Conservation (phyloP, 2,329 filamentous ascomycete genomes). For the Fusarium beomiforme region DNA sequence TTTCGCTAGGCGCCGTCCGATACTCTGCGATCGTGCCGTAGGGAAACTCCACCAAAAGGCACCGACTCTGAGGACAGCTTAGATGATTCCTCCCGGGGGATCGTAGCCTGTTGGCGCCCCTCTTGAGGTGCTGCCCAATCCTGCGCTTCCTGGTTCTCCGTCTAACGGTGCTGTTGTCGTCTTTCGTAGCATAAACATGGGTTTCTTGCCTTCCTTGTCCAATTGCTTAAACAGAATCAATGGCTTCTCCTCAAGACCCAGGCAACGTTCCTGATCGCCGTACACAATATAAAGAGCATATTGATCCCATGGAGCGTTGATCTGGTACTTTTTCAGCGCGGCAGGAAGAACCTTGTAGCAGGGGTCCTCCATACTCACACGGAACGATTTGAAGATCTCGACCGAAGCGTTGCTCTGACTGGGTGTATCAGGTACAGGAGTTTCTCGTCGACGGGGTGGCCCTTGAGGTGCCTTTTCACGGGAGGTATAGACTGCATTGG, state of each 20-base stretch:
- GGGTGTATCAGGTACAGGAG: conserved; percentile 70
- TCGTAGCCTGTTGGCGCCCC: conserved; percentile 62
- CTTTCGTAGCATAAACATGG: conserved; percentile 97
- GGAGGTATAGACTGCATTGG: conserved; percentile 39
- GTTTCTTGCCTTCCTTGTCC: conserved; percentile 96
- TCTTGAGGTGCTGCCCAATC: conserved; percentile 57
- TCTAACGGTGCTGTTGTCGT: conserved; percentile 65
- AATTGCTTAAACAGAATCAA: conserved; percentile 97
- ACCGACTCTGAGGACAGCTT: conserved; percentile 19
- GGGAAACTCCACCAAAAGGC: conserved; percentile 6
- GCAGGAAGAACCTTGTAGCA: conserved; percentile 97
- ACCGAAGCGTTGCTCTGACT: conserved; percentile 70
- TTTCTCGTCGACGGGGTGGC: conserved; percentile 68
- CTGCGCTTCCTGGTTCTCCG: conserved; percentile 64
- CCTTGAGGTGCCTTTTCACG: conserved; percentile 47
- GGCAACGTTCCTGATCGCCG: conserved; percentile 95
- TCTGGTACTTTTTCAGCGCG: conserved; percentile 97
- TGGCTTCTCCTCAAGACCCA: conserved; percentile 92
- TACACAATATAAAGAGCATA: conserved; percentile 99
- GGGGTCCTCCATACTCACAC: conserved; percentile 96
- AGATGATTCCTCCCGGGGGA: conserved; percentile 70
- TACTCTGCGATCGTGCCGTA: conserved; percentile 2
- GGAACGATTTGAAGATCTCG: conserved; percentile 99
- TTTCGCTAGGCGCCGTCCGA: conserved; percentile 37
- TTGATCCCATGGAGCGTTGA: conserved; percentile 96